Percentiles rank a stretch among this genome's conserved stretches.
These are phyloP conservation scores for Panus rudis DNA, from an alignment of 768 basidiomycete species.

Conservation along the genomic window DNA sequence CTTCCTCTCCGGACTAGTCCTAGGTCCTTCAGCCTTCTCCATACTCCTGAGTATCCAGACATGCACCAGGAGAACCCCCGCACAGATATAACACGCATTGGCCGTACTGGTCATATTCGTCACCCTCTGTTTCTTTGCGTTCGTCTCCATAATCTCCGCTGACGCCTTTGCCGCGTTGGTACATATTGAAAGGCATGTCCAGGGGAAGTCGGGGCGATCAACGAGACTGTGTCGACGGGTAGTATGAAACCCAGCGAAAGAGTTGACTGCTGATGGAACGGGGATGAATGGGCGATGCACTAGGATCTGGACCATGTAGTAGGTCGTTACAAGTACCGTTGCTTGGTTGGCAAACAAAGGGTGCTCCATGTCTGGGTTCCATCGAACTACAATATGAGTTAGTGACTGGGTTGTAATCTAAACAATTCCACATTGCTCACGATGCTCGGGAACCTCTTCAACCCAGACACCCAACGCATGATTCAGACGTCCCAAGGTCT, in stretches of 20 bases:
- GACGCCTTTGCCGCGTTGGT: slow-evolving; percentile 55
- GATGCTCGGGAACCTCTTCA: slow-evolving; percentile 21
- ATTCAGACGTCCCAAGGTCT: slow-evolving; percentile 38
- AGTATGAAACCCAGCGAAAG: slow-evolving; percentile 6
- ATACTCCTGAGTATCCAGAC: slow-evolving; percentile 41
- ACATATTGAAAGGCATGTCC: slow-evolving; percentile 64
- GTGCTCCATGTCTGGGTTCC: slow-evolving; percentile 37
- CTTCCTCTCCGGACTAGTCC: slow-evolving; percentile 3
- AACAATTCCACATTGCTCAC: slow-evolving; percentile 13
- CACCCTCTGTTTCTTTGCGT: slow-evolving; percentile 36
- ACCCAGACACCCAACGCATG: slow-evolving; percentile 33
- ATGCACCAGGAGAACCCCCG: slow-evolving; percentile 45
- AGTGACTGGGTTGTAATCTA: neutral
- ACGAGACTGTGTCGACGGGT: slow-evolving; percentile 30
- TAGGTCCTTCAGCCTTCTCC: slow-evolving; percentile 4
- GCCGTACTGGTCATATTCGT: slow-evolving; percentile 30
- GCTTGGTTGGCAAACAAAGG: slow-evolving; percentile 34
- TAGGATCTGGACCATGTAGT: slow-evolving; percentile 62
- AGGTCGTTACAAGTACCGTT: slow-evolving; percentile 35
- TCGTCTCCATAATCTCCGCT: slow-evolving; percentile 49
- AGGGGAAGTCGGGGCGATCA: slow-evolving; percentile 32
- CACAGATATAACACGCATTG: slow-evolving; percentile 41
- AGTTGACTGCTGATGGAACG: slow-evolving; percentile 11
- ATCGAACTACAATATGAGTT: slow-evolving; percentile 21
- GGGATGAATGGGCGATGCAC: slow-evolving; percentile 78